phyloP scores from a whole-genome alignment of 2,329 filamentous ascomycete genomes.

The Zarea fungicola region DNA sequence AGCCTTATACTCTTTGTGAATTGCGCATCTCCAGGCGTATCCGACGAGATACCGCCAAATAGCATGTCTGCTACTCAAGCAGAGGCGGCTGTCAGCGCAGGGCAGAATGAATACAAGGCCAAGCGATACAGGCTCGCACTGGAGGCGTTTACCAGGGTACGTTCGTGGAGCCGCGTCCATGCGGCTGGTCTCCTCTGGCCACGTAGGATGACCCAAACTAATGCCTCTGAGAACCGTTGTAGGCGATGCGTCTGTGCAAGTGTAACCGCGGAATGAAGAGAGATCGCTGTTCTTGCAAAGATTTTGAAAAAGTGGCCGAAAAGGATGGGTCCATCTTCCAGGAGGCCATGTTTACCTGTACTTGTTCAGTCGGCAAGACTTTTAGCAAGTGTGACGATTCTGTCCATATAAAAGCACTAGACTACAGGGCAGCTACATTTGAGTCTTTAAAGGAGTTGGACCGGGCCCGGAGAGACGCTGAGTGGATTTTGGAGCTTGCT shows the following conservation, averaged over 20 bases:
- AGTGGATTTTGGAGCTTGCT: constrained; percentile 39
- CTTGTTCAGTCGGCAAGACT: constrained; percentile 29
- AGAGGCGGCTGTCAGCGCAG: constrained; percentile 28
- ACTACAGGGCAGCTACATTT: constrained; percentile 36
- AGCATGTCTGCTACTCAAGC: constrained; percentile 2
- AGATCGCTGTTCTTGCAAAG: constrained; percentile 34
- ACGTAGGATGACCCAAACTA: neutral
- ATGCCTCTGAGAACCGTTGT: neutral
- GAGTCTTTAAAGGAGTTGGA: constrained; percentile 33
- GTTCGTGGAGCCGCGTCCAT: constrained; percentile 4
- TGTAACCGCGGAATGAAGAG: constrained; percentile 31
- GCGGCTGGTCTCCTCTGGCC: neutral
- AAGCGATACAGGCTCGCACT: constrained; percentile 31
- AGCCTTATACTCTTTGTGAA: too few relatives aligned
- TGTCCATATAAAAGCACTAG: constrained; percentile 35
- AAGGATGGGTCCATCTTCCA: constrained; percentile 34
- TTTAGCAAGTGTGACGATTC: constrained; percentile 35
- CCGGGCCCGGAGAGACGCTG: constrained; percentile 34
- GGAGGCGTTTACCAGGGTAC: constrained; percentile 32
- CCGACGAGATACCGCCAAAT: too few relatives aligned
- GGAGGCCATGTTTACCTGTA: constrained; percentile 37
- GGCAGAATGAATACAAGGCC: constrained; percentile 28
- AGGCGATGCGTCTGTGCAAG: constrained; percentile 33
- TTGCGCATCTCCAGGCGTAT: too few relatives aligned
- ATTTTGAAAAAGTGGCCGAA: constrained; percentile 30